These are phyloP conservation scores for Hippophae tibetana DNA, from an alignment of 306 rosid species.

Conservation along the genomic window DNA sequence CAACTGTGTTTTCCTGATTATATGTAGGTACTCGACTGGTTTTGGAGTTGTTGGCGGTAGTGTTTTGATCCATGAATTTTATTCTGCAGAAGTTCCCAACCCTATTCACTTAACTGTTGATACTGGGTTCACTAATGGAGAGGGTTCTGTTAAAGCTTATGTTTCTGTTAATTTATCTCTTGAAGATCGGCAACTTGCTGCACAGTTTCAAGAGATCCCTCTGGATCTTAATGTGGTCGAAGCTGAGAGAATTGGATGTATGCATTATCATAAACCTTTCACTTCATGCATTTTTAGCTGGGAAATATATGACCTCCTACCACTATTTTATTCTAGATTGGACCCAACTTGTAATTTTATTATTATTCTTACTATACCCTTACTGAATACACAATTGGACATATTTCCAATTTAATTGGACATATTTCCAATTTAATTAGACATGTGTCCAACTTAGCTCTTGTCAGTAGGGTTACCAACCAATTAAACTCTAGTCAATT, in stretches of 20 bases:
- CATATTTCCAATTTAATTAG: no score
- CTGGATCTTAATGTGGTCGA: constrained; percentile 88
- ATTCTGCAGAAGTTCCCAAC: constrained; percentile 75
- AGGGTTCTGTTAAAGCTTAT: constrained; percentile 59
- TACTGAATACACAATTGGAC: no score
- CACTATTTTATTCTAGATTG: no score
- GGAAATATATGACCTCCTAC: not conserved
- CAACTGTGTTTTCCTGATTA: not conserved
- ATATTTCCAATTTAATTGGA: no score
- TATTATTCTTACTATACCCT: no score
- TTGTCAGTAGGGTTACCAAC: no score
- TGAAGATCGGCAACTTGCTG: constrained; percentile 82
- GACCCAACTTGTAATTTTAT: no score
- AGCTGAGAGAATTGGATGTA: constrained; percentile 92
- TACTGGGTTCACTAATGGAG: constrained; percentile 72
- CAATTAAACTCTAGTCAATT: no score
- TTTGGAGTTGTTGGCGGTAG: constrained; percentile 83
- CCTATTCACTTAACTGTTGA: constrained; percentile 92
- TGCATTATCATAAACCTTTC: constrained; percentile 4
- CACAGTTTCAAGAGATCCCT: constrained; percentile 94
- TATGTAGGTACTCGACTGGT: constrained; percentile 86
- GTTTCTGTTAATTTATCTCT: constrained; percentile 70
- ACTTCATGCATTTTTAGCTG: not conserved
- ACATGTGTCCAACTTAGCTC: no score
- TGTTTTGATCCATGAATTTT: constrained; percentile 83